Base-by-base conservation (phyloP, 768 basidiomycete species). In the Tremella fuciformis region DNA sequence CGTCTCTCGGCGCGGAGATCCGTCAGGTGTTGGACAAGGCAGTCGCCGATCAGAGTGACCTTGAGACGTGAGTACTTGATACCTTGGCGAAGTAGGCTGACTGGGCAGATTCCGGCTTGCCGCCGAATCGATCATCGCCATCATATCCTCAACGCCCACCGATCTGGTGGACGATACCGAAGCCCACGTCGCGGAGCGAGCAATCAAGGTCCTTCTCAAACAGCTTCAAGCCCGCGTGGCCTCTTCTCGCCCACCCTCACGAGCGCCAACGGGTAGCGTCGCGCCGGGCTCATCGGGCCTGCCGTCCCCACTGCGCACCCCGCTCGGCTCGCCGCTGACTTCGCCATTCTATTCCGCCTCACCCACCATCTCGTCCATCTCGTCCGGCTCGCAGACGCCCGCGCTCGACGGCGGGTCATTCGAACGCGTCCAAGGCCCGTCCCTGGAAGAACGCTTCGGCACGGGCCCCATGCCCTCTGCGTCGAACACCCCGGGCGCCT, bases 191-290 rank as follows among this genome's bases (percentile, higher is more conserved):
- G 67, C 70, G 8, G 63, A 55, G 26, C 41, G 54, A 13, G 55
- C 50, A 13, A 66, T 72, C 11, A 55, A 50, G 7, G 21, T 39
- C 22, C 42, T 69, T n/a, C 50, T 69, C 18, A 63, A 63, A 29
- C 70, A 65, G 34, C 57, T 68, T 13, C 63, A 63, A 58, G 13
- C 26, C 26, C 44, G 66, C 26, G 52, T 65, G 13, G 55, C 49
- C 7, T 53, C 55, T 9, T 37, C 42, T 16, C 15, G 38, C 13
- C 48, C 24, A 21, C 37, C 55, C 4, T 37, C 46, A 13, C 15
- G 16, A n/a, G 15, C 15, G 7, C n/a, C 52, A 19, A 16, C 38
- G 8, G n/a, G 7, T 46, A 18, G n/a, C 16, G 6, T 46, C 42
- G 8, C 18, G 29, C 51, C 50, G 6, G 22, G 16, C 18, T 37